Conservation (phyloP, 805 yeast species). For the Scheffersomyces coipomensis region DNA sequence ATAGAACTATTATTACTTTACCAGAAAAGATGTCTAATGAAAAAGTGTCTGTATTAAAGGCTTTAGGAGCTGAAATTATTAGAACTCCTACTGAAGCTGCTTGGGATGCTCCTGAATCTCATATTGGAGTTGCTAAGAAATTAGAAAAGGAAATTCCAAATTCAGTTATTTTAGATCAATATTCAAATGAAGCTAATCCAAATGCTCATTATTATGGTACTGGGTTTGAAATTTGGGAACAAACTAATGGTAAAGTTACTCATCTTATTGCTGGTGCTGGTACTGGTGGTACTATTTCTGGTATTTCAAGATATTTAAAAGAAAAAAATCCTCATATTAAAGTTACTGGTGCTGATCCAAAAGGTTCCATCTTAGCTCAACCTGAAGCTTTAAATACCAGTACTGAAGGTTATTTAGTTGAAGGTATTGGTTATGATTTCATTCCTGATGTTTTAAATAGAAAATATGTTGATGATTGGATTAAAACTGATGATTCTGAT, state of each 20-base stretch:
- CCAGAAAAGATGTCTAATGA: constrained; percentile 94
- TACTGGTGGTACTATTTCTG: constrained; percentile 96
- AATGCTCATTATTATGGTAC: constrained; percentile 82
- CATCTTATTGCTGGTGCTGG: constrained; percentile 91
- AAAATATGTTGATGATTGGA: constrained; percentile 68
- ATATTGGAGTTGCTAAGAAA: constrained; percentile 82
- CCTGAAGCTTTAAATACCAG: constrained; percentile 70
- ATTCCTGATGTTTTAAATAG: constrained; percentile 79
- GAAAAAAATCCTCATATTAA: constrained; percentile 61
- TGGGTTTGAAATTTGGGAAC: constrained; percentile 83
- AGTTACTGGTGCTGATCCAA: constrained; percentile 82
- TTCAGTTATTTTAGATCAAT: constrained; percentile 82
- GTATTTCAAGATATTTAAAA: constrained; percentile 77
- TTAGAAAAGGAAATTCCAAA: constrained; percentile 82
- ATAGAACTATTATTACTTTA: constrained; percentile 80
- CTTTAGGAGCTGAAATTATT: constrained; percentile 86
- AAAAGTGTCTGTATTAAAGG: constrained; percentile 83
- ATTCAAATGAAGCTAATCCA: constrained; percentile 76
- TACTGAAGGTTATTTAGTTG: constrained; percentile 68
- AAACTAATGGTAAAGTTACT: constrained; percentile 66
- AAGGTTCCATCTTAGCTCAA: constrained; percentile 79
- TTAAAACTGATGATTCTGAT: constrained; percentile 81
- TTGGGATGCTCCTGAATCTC: constrained; percentile 89
- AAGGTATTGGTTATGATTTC: constrained; percentile 90
- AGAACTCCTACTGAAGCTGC: constrained; percentile 93